Percentiles rank a stretch among this genome's conserved stretches.
phyloP scores from a whole-genome alignment of 768 basidiomycete genomes.

The Suillus weaverae region DNA sequence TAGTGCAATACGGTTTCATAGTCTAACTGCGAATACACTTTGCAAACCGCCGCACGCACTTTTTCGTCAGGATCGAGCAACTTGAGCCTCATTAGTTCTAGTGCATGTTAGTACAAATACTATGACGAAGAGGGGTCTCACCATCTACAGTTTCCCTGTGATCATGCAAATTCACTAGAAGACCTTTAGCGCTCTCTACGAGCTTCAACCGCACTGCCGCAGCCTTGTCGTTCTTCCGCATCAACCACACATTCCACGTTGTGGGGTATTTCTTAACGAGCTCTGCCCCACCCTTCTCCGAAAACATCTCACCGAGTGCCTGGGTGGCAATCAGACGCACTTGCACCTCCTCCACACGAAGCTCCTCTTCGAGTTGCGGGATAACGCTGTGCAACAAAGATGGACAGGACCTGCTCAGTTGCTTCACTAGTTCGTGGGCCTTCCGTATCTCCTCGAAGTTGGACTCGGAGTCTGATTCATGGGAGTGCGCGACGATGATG shows the following conservation, averaged over 20 bases:
- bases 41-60: constrained; percentile 83
- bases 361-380: constrained; percentile 89
- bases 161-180: constrained; percentile 69
- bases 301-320: constrained; percentile 89
- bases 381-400: constrained; percentile 85
- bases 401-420: constrained; percentile 78
- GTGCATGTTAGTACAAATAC: constrained; percentile 4
- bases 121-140: constrained; percentile 32
- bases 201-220: constrained; percentile 72
- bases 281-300: constrained; percentile 70
- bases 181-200: constrained; percentile 63
- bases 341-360: constrained; percentile 70
- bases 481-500: constrained; percentile 64
- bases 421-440: constrained; percentile 85
- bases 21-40: constrained; percentile 78
- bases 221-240: constrained; percentile 74
- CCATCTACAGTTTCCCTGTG: constrained; percentile 71
- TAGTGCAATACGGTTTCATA: constrained; percentile 90
- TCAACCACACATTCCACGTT: constrained; percentile 85
- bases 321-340: constrained; percentile 82
- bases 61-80: constrained; percentile 89
- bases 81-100: constrained; percentile 64
- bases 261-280: constrained; percentile 76
- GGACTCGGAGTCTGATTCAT: constrained; percentile 53
- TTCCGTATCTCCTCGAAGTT: constrained; percentile 67